These are phyloP conservation scores for Magnaporthiopsis incrustans DNA, from an alignment of 2,329 filamentous ascomycete genomes.

Conservation along the genomic window DNA sequence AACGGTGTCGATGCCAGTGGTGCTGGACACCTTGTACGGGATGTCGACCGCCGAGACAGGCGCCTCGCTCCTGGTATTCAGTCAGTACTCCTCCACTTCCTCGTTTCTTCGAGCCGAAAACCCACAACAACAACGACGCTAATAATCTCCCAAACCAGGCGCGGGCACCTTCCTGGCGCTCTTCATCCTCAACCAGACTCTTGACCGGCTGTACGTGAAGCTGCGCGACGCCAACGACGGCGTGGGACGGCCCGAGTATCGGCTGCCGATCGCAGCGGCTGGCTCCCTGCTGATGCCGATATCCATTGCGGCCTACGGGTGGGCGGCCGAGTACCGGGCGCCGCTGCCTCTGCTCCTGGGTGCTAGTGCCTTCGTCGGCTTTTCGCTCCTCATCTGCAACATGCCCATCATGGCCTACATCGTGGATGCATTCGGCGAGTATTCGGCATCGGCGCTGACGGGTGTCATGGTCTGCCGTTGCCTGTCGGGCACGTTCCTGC, in stretches of 20 bases:
- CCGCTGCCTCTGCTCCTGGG: constrained; percentile 35
- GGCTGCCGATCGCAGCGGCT: constrained; percentile 43
- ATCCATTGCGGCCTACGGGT: constrained; percentile 39
- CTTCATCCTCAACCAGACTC: constrained; percentile 37
- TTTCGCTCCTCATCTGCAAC: constrained; percentile 34
- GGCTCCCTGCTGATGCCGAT: constrained; percentile 38
- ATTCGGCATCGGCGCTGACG: constrained; percentile 49
- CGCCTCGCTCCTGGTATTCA: constrained; percentile 46
- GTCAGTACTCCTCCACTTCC: constrained; percentile 23
- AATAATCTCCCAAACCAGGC: constrained; percentile 26
- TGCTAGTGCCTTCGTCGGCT: constrained; percentile 35
- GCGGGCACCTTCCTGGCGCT: constrained; percentile 40
- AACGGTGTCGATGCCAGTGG: constrained; percentile 42
- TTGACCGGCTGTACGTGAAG: constrained; percentile 46
- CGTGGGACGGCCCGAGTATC: constrained; percentile 42
- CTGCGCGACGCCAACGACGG: constrained; percentile 32
- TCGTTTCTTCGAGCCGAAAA: background rate
- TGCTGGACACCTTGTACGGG: constrained; percentile 38
- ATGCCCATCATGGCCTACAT: constrained; percentile 47
- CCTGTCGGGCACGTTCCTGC: constrained; percentile 48
- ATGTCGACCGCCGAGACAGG: constrained; percentile 45
- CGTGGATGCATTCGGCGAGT: constrained; percentile 48
- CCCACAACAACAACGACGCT: background rate
- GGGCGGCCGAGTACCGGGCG: constrained; percentile 35
- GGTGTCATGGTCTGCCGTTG: constrained; percentile 47